Base-by-base conservation (phyloP, 257 asterid genomes). In the Ilex asprella region DNA sequence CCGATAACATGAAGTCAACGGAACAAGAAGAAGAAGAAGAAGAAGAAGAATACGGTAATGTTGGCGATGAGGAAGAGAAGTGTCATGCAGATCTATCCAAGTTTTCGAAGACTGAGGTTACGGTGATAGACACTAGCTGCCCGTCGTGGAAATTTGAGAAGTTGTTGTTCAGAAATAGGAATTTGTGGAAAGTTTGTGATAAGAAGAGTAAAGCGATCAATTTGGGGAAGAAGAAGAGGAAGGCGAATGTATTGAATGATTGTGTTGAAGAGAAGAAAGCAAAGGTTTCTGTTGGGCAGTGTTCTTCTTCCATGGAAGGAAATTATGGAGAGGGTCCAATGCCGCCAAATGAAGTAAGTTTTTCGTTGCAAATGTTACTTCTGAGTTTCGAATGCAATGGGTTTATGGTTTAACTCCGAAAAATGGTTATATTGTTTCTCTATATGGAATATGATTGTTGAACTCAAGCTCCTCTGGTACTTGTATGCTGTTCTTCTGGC, bases 81-180 rank as follows among this genome's bases (percentile, higher is more conserved):
- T 16, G n/a, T 8, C 73, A 73, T 57, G 67, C 31, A n/a, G 72
- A 64, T 73, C 70, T 84, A 69, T 64, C 80, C 7, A 94, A 91
- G n/a, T 91, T 84, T 65, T 88, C 98, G 2, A 72, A 82, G 57
- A 84, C 95, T 0, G 98, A 88, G 76, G 98, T 91, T 2, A 80
- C 85, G 30, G 91, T 91, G 49, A 91, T 91, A 3, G 98, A 91
- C 68, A 88, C 97, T 27, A 91, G 98, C 79, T 88, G 72, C 59
- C 81, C 83, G 63, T 70, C 70, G 30, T 88, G 98, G 95, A 92
- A 92, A 60, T 88, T 83, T 39, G 98, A 92, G 73, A 91, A 88
- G 74, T 55, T 92, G 71, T 64, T 92, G 77, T 83, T 67, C 67
- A 79, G 97, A 86, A 88, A 82, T 81, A 85, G 82, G 73, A 86